These are phyloP conservation scores for Hypoxylon sp. DNA, from an alignment of 2,329 filamentous ascomycete species.

Conservation along the genomic window DNA sequence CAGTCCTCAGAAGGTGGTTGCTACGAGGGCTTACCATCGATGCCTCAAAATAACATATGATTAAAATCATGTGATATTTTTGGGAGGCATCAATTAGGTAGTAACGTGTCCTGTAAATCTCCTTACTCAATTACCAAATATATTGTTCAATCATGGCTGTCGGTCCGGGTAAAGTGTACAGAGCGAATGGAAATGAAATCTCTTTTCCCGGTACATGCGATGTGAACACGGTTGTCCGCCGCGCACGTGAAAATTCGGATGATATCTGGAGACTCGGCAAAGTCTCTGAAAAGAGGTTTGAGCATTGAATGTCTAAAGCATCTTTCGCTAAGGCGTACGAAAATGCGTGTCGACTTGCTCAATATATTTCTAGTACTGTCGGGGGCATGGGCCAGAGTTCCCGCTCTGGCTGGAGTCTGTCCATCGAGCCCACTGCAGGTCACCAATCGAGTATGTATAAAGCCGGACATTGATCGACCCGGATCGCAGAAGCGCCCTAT, in stretches of 20 bases:
- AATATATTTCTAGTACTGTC: conserved; percentile 11
- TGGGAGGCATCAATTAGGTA: too few relatives aligned
- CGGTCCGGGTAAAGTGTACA: conserved; percentile 29
- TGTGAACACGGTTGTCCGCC: conserved; percentile 17
- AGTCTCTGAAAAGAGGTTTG: too few relatives aligned
- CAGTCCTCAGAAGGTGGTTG: too few relatives aligned
- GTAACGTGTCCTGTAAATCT: too few relatives aligned
- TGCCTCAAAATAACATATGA: too few relatives aligned
- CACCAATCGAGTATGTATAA: conserved; percentile 33
- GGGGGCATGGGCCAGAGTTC: conserved; percentile 4
- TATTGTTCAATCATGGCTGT: background rate
- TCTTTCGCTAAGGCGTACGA: conserved; percentile 14
- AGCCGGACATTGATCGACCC: conserved; percentile 7
- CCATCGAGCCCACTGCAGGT: conserved; percentile 34
- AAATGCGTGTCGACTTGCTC: conserved; percentile 4
- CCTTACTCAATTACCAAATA: too few relatives aligned
- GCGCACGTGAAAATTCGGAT: background rate
- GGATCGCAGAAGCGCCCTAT: conserved; percentile 1
- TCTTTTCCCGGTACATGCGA: conserved; percentile 6
- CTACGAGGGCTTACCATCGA: too few relatives aligned
- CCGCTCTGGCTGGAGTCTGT: conserved; percentile 23
- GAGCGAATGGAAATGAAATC: background rate
- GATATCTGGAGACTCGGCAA: background rate
- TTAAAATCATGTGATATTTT: too few relatives aligned
- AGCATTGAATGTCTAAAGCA: background rate